These are phyloP conservation scores for Kodamaea fungicola DNA, from an alignment of 1,139 yeast species.

Conservation along the genomic window DNA sequence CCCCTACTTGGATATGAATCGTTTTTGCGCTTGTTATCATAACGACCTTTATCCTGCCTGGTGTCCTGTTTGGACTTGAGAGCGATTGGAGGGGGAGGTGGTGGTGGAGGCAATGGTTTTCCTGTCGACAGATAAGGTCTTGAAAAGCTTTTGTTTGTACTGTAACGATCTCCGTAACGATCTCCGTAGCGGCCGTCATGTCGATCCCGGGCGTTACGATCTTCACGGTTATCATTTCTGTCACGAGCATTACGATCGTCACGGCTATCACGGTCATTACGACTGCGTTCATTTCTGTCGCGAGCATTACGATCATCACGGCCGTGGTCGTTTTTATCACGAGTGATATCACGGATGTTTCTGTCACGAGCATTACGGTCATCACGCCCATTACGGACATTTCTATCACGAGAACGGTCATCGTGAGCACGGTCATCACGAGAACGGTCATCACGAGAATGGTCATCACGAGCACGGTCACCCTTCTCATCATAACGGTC, in stretches of 20 bases:
- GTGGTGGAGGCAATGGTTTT: slow-evolving; percentile 23
- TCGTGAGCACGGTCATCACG: background rate
- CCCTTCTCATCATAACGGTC: background rate
- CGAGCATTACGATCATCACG: background rate
- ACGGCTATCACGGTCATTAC: background rate
- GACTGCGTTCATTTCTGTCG: background rate
- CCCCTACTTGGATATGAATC: slow-evolving; percentile 24
- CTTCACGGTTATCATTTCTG: background rate
- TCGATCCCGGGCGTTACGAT: background rate
- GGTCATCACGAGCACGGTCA: slow-evolving; percentile 1
- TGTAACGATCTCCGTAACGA: too few relatives aligned
- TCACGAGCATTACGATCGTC: background rate
- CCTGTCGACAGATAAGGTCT: background rate
- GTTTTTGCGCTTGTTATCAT: slow-evolving; percentile 22
- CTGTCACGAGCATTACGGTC: slow-evolving; percentile 1
- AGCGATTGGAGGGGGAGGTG: slow-evolving; percentile 21
- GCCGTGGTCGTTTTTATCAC: background rate
- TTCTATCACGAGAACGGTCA: slow-evolving; percentile 1
- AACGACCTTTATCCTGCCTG: slow-evolving; percentile 1
- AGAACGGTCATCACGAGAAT: background rate
- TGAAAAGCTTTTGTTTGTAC: background rate
- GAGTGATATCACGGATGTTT: background rate
- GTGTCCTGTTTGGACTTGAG: slow-evolving; percentile 12
- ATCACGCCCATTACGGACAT: slow-evolving; percentile 1
- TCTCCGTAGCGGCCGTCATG: background rate